Conservation (phyloP, 2,329 filamentous ascomycete species). For the Hymenoscyphus infarciens region DNA sequence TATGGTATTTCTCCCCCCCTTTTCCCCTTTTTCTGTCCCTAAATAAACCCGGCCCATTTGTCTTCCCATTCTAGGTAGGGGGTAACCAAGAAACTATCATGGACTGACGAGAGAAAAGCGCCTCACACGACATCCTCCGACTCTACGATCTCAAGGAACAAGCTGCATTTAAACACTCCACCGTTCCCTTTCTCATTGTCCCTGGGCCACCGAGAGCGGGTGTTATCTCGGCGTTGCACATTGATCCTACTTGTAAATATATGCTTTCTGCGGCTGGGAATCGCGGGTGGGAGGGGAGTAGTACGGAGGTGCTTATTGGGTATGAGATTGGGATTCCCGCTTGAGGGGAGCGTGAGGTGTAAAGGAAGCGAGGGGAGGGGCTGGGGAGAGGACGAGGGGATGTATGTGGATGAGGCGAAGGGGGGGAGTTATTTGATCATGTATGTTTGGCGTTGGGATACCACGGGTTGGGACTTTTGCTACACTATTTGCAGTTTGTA, state of each 20-base stretch:
- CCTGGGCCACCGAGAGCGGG: constrained; percentile 81
- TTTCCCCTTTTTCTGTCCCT: too few species aligned
- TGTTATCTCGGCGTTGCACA: constrained; percentile 79
- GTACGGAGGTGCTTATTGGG: constrained; percentile 86
- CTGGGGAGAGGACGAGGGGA: too few species aligned
- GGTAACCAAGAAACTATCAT: too few species aligned
- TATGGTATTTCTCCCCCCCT: constrained; percentile 59
- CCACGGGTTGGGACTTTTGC: not conserved
- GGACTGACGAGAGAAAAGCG: constrained; percentile 47
- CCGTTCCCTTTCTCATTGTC: constrained; percentile 92
- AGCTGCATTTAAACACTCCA: constrained; percentile 65
- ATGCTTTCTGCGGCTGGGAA: constrained; percentile 93
- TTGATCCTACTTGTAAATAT: constrained; percentile 83
- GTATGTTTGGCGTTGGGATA: not conserved
- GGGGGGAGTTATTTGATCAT: not conserved
- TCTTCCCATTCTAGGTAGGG: too few species aligned
- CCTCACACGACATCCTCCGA: constrained; percentile 87
- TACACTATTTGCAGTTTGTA: too few species aligned
- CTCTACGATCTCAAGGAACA: constrained; percentile 78
- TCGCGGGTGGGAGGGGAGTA: constrained; percentile 87
- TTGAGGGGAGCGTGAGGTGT: not conserved
- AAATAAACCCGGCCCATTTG: too few species aligned
- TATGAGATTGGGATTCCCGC: constrained; percentile 68
- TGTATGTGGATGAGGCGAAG: too few species aligned
- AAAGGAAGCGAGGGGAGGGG: too few species aligned